Conservation (phyloP, 106 monocot genomes). For the Phalaenopsis aphrodite region DNA sequence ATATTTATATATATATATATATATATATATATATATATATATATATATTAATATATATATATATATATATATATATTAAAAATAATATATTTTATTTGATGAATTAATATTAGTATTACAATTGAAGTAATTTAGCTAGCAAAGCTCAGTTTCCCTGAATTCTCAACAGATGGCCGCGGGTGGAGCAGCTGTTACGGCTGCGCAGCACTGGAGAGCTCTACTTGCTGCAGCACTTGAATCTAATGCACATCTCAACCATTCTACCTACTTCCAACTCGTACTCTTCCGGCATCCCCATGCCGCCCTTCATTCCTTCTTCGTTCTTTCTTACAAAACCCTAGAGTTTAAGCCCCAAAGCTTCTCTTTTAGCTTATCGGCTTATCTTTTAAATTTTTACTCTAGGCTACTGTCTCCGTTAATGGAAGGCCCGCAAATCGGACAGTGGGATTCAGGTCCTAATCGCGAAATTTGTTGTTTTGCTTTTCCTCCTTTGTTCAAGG, state of each 20-base stretch:
- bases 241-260: conserved; percentile 68
- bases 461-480: not conserved
- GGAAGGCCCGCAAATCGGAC: conserved; percentile 80
- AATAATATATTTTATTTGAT: too few species aligned
- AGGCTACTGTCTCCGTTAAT: conserved; percentile 62
- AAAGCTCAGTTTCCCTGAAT: not conserved
- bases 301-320: conserved; percentile 2
- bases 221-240: conserved; percentile 58
- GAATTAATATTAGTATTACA: too few species aligned
- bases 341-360: not conserved
- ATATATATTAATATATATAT: too few species aligned
- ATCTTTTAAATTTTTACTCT: not conserved
- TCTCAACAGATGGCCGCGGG: not conserved
- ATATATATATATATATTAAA: too few species aligned
- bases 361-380: not conserved
- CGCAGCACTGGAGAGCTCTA: conserved; percentile 56
- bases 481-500: not conserved
- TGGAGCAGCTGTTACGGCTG: not conserved
- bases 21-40: too few species aligned
- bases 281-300: not conserved
- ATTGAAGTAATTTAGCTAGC: too few species aligned
- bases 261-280: conserved; percentile 82
- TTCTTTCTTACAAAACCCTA: conserved; percentile 1
- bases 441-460: conserved; percentile 74
- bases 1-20: too few species aligned